These are phyloP conservation scores for Emericellopsis atlantica DNA, from an alignment of 2,329 filamentous ascomycete species.

Conservation along the genomic window DNA sequence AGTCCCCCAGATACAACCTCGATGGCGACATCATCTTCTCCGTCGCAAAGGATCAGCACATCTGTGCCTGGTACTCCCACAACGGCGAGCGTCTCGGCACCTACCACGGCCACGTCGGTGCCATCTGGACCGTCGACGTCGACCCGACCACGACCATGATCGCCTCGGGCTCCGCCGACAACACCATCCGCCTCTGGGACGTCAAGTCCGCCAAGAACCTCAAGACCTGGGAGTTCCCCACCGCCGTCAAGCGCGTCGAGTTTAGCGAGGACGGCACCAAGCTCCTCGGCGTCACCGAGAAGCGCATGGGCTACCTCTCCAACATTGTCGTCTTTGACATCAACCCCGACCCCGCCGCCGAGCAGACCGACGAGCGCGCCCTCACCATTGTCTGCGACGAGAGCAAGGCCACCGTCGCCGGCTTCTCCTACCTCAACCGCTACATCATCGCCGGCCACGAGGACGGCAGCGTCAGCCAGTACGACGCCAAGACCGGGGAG, in stretches of 20 bases:
- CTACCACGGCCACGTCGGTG: conserved; percentile 93
- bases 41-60: conserved; percentile 88
- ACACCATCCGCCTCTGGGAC: conserved; percentile 96
- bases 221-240: conserved; percentile 96
- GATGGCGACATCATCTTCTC: conserved; percentile 97
- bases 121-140: conserved; percentile 97
- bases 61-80: conserved; percentile 93
- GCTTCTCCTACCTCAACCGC: conserved; percentile 87
- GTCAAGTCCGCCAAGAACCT: conserved; percentile 83
- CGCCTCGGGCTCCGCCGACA: conserved; percentile 92
- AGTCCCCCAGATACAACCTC: conserved; percentile 57
- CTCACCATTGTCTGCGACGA: conserved; percentile 87
- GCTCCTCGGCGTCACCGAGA: conserved; percentile 91
- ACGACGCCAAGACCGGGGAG: conserved; percentile 86
- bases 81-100: conserved; percentile 97
- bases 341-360: conserved; percentile 66
- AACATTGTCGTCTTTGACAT: conserved; percentile 92
- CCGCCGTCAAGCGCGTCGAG: conserved; percentile 94
- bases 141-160: conserved; percentile 80
- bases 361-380: conserved; percentile 72
- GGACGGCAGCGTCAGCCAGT: conserved; percentile 83
- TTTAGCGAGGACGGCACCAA: conserved; percentile 89
- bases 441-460: conserved; percentile 98
- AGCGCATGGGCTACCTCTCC: conserved; percentile 92
- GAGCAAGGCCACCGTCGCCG: conserved; percentile 94